Evolutionary conservation across 1,139 yeast species (phyloP), one percentile per base, ranked within the genome.

Genomic region (Geotrichum histeridarum): DNA sequence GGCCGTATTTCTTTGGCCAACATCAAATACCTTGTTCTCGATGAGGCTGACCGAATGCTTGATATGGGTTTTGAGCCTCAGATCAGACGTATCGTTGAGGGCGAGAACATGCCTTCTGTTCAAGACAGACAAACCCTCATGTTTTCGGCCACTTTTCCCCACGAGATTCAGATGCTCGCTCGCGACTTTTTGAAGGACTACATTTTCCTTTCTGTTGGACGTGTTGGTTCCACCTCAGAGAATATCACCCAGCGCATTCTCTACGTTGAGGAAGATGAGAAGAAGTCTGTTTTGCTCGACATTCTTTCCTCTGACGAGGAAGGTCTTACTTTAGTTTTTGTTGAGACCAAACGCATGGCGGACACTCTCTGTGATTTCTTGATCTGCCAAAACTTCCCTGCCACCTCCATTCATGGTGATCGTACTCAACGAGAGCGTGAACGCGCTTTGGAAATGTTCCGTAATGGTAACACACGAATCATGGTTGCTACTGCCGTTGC

Each of bases 31-130:
- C 81, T 93, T 71, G 98, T 93, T 51, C 80, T 93, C 63, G 99
- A 93, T 76, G 99, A 93, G 80, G 99, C 99, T 69, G 99, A 93
- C 77, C 88, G 99, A 80, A 93, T 93, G 99, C 83, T 93, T 77
- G 99, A 93, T 84, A 93, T 93, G 99, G 99, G 99, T 80, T 93
- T 93, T 77, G 99, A 93, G 79, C 98, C 98, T 62, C 99, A 93
- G 80, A 93, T 93, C 70, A 88, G 99, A 81, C 88, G 91, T 72
- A 91, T 93, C 70, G 99, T 93, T 60, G 96, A 93, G 76, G 95
- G 87, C 64, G 91, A 94, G 78, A 97, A 89, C 72, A 93, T 91
- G 98, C 96, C 99, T 60, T 84, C 80, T 63, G 95, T 88, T 57
- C 77, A 81, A 60, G 80, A 86, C 67, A 86, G 99, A 78, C 99